Conservation (phyloP, 108 stramenopile genomes). For the Cyclotella baltica region DNA sequence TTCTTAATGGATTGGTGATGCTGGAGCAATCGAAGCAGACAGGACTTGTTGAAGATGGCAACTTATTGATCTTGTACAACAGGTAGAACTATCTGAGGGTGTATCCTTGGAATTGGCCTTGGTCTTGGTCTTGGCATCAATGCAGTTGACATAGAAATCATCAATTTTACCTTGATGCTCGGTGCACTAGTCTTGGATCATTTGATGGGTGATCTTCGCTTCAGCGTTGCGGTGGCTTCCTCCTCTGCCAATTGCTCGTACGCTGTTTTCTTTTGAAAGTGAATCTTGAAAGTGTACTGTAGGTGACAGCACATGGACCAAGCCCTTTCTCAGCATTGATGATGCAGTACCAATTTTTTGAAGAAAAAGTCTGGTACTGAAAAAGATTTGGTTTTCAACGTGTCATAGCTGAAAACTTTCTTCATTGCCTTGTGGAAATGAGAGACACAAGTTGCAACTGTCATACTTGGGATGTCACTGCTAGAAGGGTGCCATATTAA, state of each 20-base stretch:
- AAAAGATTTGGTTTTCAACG: no score
- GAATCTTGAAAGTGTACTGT: constrained; percentile 5
- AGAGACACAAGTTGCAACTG: background rate
- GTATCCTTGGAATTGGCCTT: background rate
- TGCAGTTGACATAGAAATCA: background rate
- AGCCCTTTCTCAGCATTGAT: constrained; percentile 28
- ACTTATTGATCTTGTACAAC: constrained; percentile 31
- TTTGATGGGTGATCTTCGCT: background rate
- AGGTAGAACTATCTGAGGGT: constrained; percentile 22
- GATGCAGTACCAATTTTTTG: background rate
- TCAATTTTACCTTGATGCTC: background rate
- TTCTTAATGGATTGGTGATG: background rate
- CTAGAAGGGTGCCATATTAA: constrained; percentile 9
- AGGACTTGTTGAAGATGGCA: constrained; percentile 15
- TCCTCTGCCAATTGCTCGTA: constrained; percentile 5
- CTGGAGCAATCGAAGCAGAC: constrained; percentile 12
- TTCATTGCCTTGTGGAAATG: background rate
- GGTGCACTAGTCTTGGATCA: constrained; percentile 1
- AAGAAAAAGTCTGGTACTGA: background rate
- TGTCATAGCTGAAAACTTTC: no score
- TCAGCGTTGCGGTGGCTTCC: background rate
- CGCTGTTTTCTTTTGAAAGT: constrained; percentile 1
- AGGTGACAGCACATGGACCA: constrained; percentile 7
- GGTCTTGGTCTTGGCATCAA: background rate
- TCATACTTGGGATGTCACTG: background rate